Evolutionary conservation across 495 filamentous ascomycete genomes (phyloP).

Genomic region (Podospora australis): DNA sequence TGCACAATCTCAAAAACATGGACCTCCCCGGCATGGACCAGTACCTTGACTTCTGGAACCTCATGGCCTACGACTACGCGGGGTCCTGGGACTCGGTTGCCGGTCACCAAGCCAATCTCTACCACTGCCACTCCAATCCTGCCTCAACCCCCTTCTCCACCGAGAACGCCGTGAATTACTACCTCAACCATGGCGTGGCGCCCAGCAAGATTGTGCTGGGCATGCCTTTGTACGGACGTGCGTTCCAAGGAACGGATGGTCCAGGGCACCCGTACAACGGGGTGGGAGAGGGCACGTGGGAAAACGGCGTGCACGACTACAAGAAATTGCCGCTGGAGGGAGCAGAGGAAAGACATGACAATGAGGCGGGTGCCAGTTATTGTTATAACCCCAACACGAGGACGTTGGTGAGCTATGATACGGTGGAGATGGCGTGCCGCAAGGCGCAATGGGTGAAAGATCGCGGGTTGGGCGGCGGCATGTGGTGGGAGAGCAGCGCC

Average conservation of each 20-base stretch:
- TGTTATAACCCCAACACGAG: conserved; percentile 57
- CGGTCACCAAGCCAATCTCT: conserved; percentile 81
- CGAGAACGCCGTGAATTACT: conserved; percentile 60
- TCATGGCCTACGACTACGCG: conserved; percentile 81
- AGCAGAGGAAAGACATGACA: conserved; percentile 45
- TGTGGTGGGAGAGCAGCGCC: conserved; percentile 95
- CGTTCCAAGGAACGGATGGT: conserved; percentile 73
- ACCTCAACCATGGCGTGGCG: conserved; percentile 56
- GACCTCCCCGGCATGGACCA: conserved; percentile 67
- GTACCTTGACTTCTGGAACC: conserved; percentile 88
- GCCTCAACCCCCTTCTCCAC: conserved; percentile 68
- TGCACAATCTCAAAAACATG: conserved; percentile 70
- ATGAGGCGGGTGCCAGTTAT: conserved; percentile 58
- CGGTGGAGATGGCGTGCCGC: conserved; percentile 50
- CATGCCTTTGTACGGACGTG: conserved; percentile 87
- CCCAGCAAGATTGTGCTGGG: conserved; percentile 73
- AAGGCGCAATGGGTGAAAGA: conserved; percentile 68
- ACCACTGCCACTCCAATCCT: conserved; percentile 47
- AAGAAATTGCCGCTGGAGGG: conserved; percentile 58
- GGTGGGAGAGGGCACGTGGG: conserved; percentile 74
- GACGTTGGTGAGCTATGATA: conserved; percentile 78
- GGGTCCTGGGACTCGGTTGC: conserved; percentile 68
- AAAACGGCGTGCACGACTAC: conserved; percentile 84
- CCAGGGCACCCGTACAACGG: conserved; percentile 63
- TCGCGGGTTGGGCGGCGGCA: conserved; percentile 68